Evolutionary conservation across 2,329 filamentous ascomycete species (phyloP).

Genomic region (Claviceps sp.): DNA sequence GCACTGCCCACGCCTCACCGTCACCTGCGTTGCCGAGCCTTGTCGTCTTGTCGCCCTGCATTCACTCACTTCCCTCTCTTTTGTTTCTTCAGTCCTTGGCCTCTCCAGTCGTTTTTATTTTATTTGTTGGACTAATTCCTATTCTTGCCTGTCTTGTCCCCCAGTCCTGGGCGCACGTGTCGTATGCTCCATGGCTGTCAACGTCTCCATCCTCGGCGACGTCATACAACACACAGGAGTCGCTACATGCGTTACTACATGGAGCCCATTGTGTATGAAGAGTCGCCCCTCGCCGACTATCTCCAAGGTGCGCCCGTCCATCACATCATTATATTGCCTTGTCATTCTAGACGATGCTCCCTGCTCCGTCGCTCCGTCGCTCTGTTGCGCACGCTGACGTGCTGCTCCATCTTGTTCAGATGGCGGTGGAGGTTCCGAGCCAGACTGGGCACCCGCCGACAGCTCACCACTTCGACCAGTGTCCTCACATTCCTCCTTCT

Average conservation of each 20-base stretch:
- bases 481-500: slow-evolving; percentile 12
- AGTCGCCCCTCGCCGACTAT: slow-evolving; percentile 78
- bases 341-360: neutral
- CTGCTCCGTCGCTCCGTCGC: neutral
- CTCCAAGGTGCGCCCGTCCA: slow-evolving; percentile 55
- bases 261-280: slow-evolving; percentile 79
- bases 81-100: neutral
- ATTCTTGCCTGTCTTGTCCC: neutral
- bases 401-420: slow-evolving; percentile 16
- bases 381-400: neutral
- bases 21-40: neutral
- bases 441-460: slow-evolving; percentile 31
- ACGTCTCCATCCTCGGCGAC: slow-evolving; percentile 13
- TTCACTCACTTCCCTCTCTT: neutral
- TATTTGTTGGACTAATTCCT: neutral
- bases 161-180: slow-evolving; percentile 1
- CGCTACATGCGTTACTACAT: slow-evolving; percentile 36
- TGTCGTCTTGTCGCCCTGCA: neutral
- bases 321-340: neutral
- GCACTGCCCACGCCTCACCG: neutral
- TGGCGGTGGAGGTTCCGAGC: slow-evolving; percentile 33
- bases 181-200: slow-evolving; percentile 16
- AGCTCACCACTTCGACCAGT: slow-evolving; percentile 20
- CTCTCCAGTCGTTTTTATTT: neutral
- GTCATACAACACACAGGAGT: slow-evolving; percentile 11